A percentile compares a stretch with the other conserved stretches of the same genome.
These are phyloP conservation scores for Candida insectalens DNA, from an alignment of 805 yeast species.

Conservation along the genomic window DNA sequence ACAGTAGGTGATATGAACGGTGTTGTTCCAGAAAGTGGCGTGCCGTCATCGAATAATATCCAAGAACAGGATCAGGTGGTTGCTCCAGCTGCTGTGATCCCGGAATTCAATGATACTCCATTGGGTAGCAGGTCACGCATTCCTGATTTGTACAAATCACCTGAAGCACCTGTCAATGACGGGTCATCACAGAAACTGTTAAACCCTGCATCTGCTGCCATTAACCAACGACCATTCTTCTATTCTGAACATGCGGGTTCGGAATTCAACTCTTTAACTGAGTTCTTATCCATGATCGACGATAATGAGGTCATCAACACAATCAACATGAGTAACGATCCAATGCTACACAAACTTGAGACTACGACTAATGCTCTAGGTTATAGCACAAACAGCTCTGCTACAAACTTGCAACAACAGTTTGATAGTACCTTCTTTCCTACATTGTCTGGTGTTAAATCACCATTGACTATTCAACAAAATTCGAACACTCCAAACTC, in stretches of 20 bases:
- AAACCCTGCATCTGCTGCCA: slow-evolving; percentile 13
- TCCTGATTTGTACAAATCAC: not conserved
- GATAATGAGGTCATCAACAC: slow-evolving; percentile 61
- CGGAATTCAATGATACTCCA: not conserved
- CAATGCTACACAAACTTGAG: slow-evolving; percentile 26
- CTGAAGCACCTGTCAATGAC: not conserved
- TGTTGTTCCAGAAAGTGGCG: not conserved
- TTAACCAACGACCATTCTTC: slow-evolving; percentile 68
- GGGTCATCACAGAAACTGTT: slow-evolving; percentile 1
- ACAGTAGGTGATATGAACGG: slow-evolving; percentile 1
- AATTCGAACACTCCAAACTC: not conserved
- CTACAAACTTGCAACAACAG: slow-evolving; percentile 6
- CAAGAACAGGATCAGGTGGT: not conserved
- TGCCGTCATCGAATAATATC: not conserved
- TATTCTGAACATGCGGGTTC: slow-evolving; percentile 89
- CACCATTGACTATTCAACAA: not conserved
- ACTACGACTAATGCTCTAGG: slow-evolving; percentile 10
- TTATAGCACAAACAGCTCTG: slow-evolving; percentile 13
- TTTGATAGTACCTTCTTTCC: not conserved
- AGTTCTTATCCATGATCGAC: slow-evolving; percentile 82
- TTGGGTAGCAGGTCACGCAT: not conserved
- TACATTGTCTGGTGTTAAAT: not conserved
- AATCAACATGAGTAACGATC: slow-evolving; percentile 26
- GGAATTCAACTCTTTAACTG: slow-evolving; percentile 83
- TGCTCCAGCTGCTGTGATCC: not conserved